Evolutionary conservation across 805 yeast species (phyloP).

Genomic region (Ogataea thermomethanolica): DNA sequence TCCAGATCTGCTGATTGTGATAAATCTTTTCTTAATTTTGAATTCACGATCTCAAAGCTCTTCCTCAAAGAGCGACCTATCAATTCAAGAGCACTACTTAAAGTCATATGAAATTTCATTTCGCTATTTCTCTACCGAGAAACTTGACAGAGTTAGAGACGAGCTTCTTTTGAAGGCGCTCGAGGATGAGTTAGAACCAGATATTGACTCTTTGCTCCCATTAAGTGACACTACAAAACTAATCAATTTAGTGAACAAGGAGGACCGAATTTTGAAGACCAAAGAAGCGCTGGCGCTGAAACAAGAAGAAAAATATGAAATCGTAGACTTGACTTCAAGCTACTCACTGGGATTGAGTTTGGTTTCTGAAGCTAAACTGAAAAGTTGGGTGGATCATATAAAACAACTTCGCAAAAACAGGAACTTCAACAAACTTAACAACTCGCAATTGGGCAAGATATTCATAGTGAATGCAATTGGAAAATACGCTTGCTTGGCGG

Average conservation of each 20-base stretch:
- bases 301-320: conserved; percentile 3
- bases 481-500: conserved; percentile 40
- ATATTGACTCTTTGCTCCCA: conserved; percentile 10
- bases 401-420: conserved; percentile 1
- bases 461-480: conserved; percentile 39
- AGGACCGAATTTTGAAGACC: conserved; percentile 6
- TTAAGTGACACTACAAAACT: conserved; percentile 12
- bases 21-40: conserved; percentile 18
- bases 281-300: conserved; percentile 2
- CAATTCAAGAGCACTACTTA: neutral
- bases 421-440: neutral
- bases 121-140: conserved; percentile 10
- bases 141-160: conserved; percentile 14
- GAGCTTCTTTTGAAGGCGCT: conserved; percentile 9
- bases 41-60: conserved; percentile 8
- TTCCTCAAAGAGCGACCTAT: too few species aligned
- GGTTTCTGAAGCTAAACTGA: conserved; percentile 3
- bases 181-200: conserved; percentile 4
- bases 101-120: conserved; percentile 13
- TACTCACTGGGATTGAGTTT: conserved; percentile 1
- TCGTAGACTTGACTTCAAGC: conserved; percentile 18
- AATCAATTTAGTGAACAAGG: conserved; percentile 10
- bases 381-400: conserved; percentile 12
- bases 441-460: conserved; percentile 19
- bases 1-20: conserved; percentile 21